A percentile compares a stretch with the other conserved stretches of the same genome.
These are phyloP conservation scores for Dendryphion nanum DNA, from an alignment of 2,329 filamentous ascomycete species.

Conservation along the genomic window DNA sequence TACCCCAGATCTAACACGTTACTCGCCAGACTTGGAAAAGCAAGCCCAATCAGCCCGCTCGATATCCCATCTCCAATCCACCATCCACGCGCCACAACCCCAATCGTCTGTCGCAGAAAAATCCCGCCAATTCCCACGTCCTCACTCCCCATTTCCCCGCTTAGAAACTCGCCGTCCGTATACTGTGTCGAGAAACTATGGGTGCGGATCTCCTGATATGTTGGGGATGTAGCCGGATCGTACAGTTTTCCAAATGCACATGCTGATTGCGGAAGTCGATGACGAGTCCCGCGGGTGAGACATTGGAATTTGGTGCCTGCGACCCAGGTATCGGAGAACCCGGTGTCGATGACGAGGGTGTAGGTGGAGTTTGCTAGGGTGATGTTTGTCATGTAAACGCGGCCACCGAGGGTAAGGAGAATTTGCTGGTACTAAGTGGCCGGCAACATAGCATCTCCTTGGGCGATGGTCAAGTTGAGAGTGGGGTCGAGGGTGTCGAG, in stretches of 20 bases:
- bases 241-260: conserved; percentile 22
- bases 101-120: conserved; percentile 23
- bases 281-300: conserved; percentile 1
- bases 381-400: conserved; percentile 31
- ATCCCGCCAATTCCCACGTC: conserved; percentile 17
- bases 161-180: conserved; percentile 23
- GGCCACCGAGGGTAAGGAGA: conserved; percentile 22
- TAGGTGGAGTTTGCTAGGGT: conserved; percentile 15
- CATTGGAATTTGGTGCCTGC: conserved; percentile 18
- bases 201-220: conserved; percentile 4
- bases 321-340: conserved; percentile 27
- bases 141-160: conserved; percentile 20
- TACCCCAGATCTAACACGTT: conserved; percentile 16
- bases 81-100: conserved; percentile 23
- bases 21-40: conserved; percentile 17
- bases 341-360: conserved; percentile 27
- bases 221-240: conserved; percentile 4
- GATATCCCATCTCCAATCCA: conserved; percentile 27
- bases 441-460: conserved; percentile 5
- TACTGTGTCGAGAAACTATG: conserved; percentile 20
- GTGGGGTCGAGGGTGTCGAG: conserved; percentile 11
- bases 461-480: conserved; percentile 2
- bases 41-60: conserved; percentile 30
- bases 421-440: conserved; percentile 15
- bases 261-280: conserved; percentile 2